Evolutionary conservation across 2,329 filamentous ascomycete species (phyloP), one percentile per base, ranked within the genome.

Genomic region (Annulohypoxylon truncatum): DNA sequence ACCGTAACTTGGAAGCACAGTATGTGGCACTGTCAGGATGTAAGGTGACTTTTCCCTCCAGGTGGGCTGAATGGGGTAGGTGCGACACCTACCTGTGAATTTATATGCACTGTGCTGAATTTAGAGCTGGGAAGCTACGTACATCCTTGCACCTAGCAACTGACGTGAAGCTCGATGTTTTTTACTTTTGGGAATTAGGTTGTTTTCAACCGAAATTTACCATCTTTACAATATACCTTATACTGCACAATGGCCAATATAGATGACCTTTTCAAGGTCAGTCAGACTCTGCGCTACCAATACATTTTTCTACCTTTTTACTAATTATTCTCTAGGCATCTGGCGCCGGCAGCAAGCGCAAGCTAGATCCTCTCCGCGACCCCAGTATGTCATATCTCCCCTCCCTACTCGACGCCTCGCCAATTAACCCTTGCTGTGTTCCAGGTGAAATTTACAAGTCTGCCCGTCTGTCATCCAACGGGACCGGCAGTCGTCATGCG

Each of bases 361-460:
- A 90, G 77, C 79, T 89, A 57, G 88, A 90, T 65, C 82, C 86
- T 15, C 78, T 88, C 66, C 83, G 83, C 73, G 87, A 91, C 77
- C 87, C 88, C 66, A 89, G 88, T 91, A 76, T 70, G 85, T 79
- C 48, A 40, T 33, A 13, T 9, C 33, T 26, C 12, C 33, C 12
- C 22, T 24, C 44, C 35, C 38, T 15, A 7, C 4, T 33, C 29
- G 35, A 40, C 35, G 24, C 13, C 44, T 26, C 10, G 6, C 46
- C 63, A 50, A 61, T 40, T 46, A 35, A 46, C 44, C 35, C 48
- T 12, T 13, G 13, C 35, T 42, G n/a, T 20, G 48, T 12, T 42
- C 22, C 61, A 90, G 88, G 84, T 72, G 82, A 90, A 69, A 81
- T 89, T 59, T 90, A 90, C 80, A 91, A 91, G 76, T 84, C 87